Evolutionary conservation across 2,329 filamentous ascomycete genomes (phyloP).

Genomic region (Colletotrichum limetticola): DNA sequence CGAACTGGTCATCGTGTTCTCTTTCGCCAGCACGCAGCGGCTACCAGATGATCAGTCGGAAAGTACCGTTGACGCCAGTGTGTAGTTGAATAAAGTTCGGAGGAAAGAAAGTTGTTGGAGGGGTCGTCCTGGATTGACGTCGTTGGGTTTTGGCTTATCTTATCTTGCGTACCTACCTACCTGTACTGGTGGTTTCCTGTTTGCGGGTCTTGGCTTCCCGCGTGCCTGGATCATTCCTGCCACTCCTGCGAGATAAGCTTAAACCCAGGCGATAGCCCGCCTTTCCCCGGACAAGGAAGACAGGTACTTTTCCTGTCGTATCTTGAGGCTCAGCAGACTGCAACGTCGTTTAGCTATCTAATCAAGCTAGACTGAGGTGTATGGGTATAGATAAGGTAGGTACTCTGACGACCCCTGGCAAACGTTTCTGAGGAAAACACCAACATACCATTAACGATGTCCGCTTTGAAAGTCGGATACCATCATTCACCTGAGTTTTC

Average conservation of each 20-base stretch:
- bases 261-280: not conserved
- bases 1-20: constrained; percentile 45
- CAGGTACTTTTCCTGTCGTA: constrained; percentile 5
- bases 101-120: not conserved
- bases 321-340: constrained; percentile 23
- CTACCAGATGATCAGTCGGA: not conserved
- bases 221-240: constrained; percentile 15
- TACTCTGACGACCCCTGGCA: not conserved
- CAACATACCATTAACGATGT: not conserved
- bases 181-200: constrained; percentile 13
- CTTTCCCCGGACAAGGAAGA: not conserved
- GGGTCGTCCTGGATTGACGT: constrained; percentile 30
- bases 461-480: not conserved
- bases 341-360: constrained; percentile 11
- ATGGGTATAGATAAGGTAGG: too few species aligned
- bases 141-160: constrained; percentile 32
- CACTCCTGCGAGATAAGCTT: constrained; percentile 29
- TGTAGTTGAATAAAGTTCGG: constrained; percentile 1
- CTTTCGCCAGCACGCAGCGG: constrained; percentile 35
- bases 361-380: not conserved
- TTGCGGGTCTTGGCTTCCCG: constrained; percentile 27
- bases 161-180: constrained; percentile 11
- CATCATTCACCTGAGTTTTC: not conserved
- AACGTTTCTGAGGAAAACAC: not conserved
- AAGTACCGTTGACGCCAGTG: not conserved